phyloP scores from a whole-genome alignment of 2,329 filamentous ascomycete species.

The Xylaria sp. region DNA sequence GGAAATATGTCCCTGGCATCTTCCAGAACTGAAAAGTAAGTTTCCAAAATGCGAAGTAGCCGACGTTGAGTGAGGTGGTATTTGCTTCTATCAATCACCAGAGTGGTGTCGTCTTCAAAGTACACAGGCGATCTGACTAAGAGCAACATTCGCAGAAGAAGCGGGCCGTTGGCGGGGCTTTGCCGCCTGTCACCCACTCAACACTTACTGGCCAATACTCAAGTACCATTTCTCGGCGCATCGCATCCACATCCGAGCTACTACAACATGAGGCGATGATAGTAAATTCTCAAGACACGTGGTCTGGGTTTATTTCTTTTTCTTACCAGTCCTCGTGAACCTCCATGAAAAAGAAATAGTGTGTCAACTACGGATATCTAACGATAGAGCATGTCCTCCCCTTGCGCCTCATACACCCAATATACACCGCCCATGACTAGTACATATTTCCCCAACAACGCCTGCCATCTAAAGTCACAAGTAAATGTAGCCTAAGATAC shows the following conservation, averaged over 20 bases:
- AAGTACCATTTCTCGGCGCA: too few species aligned
- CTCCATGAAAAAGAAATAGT: background rate
- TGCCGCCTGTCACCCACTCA: background rate
- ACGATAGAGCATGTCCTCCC: background rate
- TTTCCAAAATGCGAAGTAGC: background rate
- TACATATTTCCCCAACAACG: background rate
- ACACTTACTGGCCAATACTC: background rate
- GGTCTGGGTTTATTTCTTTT: background rate
- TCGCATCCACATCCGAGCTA: background rate
- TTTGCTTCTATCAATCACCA: background rate
- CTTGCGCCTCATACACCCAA: constrained; percentile 2
- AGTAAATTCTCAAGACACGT: background rate
- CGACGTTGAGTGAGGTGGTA: background rate
- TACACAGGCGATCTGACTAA: too few species aligned
- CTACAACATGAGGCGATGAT: background rate
- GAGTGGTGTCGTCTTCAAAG: background rate
- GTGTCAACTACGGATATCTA: background rate
- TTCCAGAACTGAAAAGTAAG: too few species aligned
- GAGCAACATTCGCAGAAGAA: background rate
- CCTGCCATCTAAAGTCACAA: background rate
- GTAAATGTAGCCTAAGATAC: background rate
- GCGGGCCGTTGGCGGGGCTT: background rate
- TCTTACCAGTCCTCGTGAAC: background rate
- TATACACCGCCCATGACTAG: background rate
- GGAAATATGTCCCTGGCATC: too few species aligned